These are phyloP conservation scores for Cordyceps cateniannulata DNA, from an alignment of 2,329 filamentous ascomycete genomes.

Conservation along the genomic window DNA sequence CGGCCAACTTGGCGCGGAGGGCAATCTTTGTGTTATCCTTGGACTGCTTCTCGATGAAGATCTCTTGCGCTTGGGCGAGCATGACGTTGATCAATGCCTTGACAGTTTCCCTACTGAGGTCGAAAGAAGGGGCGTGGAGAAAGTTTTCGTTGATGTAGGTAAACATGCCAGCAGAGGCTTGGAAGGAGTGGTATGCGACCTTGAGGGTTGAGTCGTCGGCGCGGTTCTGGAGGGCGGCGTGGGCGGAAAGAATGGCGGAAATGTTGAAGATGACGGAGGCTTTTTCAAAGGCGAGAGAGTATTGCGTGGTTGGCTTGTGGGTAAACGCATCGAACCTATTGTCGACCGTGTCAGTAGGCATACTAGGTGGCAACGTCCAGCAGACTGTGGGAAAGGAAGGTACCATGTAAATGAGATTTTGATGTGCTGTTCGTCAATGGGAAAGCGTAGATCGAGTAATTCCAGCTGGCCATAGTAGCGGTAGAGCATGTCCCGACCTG, in stretches of 20 bases:
- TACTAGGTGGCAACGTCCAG: not conserved
- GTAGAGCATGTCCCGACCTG: constrained; percentile 87
- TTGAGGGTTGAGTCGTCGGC: constrained; percentile 91
- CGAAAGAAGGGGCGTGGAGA: constrained; percentile 91
- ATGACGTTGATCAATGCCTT: constrained; percentile 90
- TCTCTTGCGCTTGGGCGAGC: constrained; percentile 92
- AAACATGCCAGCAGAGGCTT: constrained; percentile 98
- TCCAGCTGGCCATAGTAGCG: constrained; percentile 97
- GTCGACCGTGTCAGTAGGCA: constrained; percentile 8
- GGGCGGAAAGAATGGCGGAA: constrained; percentile 89
- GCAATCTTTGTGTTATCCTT: constrained; percentile 88
- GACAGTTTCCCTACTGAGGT: constrained; percentile 90
- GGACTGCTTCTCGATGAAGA: constrained; percentile 95
- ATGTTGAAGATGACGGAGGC: constrained; percentile 99
- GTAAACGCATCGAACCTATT: constrained; percentile 97
- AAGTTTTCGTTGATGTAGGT: constrained; percentile 99
- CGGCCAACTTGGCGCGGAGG: constrained; percentile 84
- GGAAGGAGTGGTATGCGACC: constrained; percentile 95
- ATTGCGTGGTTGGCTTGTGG: constrained; percentile 93
- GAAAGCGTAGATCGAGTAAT: constrained; percentile 87
- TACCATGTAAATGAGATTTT: constrained; percentile 99
- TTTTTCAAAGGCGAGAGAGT: constrained; percentile 95
- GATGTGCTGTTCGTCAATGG: constrained; percentile 97
- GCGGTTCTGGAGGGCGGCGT: constrained; percentile 87
- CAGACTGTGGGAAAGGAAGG: constrained; percentile 15